Evolutionary conservation across 1,284 basidiomycete genomes (phyloP).

Genomic region (Xerocomus tenax): DNA sequence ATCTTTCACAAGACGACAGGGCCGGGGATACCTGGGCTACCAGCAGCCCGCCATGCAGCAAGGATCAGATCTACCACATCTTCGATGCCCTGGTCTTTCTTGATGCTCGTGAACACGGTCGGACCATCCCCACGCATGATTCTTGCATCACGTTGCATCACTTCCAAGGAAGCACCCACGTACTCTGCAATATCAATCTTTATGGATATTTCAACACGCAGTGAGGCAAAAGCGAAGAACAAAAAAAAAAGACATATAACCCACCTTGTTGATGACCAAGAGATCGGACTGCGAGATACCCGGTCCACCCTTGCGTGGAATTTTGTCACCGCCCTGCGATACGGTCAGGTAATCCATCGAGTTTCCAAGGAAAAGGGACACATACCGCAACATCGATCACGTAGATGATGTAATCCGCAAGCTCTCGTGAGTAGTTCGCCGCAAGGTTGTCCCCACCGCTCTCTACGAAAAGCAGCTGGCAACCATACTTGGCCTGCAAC

Average conservation of each 20-base stretch:
- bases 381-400: conserved; percentile 77
- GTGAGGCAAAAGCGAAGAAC: background rate
- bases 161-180: conserved; percentile 87
- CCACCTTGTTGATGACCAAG: conserved; percentile 87
- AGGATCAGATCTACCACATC: conserved; percentile 79
- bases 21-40: conserved; percentile 52
- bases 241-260: conserved; percentile 1
- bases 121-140: conserved; percentile 92
- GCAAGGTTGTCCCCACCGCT: conserved; percentile 93
- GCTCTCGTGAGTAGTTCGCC: conserved; percentile 91
- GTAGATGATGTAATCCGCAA: conserved; percentile 96
- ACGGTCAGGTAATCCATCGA: conserved; percentile 8
- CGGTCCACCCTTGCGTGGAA: conserved; percentile 94
- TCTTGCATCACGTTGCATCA: conserved; percentile 91
- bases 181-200: conserved; percentile 89
- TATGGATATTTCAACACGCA: background rate
- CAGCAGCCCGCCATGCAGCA: conserved; percentile 76
- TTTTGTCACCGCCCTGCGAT: conserved; percentile 86
- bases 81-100: conserved; percentile 71
- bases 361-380: conserved; percentile 4
- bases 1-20: conserved; percentile 41
- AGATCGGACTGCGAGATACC: conserved; percentile 94
- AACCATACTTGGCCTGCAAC: conserved; percentile 82
- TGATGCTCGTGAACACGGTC: conserved; percentile 85
- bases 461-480: conserved; percentile 86